Evolutionary conservation across 2,329 filamentous ascomycete species (phyloP).

Genomic region (Fragosphaeria purpurea): DNA sequence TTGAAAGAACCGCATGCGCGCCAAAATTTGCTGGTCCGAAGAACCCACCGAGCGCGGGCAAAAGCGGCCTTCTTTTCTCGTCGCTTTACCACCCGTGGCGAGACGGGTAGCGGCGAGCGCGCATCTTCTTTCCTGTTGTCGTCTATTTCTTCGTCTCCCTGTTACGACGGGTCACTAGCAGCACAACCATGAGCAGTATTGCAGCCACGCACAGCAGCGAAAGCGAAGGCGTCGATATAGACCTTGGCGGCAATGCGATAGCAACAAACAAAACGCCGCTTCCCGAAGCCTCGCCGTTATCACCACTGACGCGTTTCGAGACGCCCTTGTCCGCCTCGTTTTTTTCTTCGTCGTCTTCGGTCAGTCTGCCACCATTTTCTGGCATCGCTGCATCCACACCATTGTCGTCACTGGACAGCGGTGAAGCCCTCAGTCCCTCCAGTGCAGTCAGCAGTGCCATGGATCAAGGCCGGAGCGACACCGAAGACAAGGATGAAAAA

Average conservation of each 20-base stretch:
- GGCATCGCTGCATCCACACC: constrained; percentile 3
- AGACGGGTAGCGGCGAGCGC: not conserved
- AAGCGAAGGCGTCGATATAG: not conserved
- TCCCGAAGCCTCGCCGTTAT: not conserved
- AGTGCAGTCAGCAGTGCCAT: not conserved
- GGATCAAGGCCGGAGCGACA: not conserved
- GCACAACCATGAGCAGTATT: not conserved
- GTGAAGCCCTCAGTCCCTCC: not conserved
- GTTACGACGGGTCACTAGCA: not conserved
- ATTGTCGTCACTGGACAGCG: constrained; percentile 9
- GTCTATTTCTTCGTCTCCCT: no score
- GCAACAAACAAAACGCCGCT: not conserved
- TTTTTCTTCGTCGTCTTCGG: constrained; percentile 6
- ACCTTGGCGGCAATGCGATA: not conserved
- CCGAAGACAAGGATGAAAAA: not conserved
- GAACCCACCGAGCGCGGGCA: no score
- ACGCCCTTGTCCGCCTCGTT: constrained; percentile 4
- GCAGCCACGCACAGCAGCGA: not conserved
- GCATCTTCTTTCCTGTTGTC: no score
- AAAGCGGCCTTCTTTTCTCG: not conserved
- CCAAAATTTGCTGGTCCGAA: no score
- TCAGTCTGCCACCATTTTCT: constrained; percentile 2
- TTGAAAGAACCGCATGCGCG: no score
- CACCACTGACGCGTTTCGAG: constrained; percentile 4
- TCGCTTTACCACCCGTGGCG: not conserved